These are phyloP conservation scores for Aspergillus bridgeri DNA, from an alignment of 495 filamentous ascomycete genomes.

Conservation along the genomic window DNA sequence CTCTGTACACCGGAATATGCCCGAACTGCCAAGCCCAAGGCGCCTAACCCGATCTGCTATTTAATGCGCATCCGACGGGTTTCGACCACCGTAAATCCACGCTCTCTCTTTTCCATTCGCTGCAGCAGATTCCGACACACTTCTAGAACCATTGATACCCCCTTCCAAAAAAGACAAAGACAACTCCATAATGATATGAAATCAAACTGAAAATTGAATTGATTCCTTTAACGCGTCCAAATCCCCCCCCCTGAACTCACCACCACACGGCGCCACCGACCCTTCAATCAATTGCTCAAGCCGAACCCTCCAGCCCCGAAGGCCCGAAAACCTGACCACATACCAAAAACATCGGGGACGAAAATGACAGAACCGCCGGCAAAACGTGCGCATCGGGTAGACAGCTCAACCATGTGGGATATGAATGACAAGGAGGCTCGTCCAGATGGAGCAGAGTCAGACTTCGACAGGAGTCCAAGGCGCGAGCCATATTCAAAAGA, in stretches of 20 bases:
- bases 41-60: not conserved
- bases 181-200: not conserved
- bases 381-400: conserved; percentile 51
- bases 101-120: not conserved
- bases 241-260: not conserved
- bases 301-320: not conserved
- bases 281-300: not conserved
- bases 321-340: not conserved
- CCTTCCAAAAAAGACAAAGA: not conserved
- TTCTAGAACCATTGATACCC: not conserved
- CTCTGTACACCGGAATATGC: no score
- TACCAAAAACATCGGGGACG: conserved; percentile 5
- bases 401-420: conserved; percentile 55
- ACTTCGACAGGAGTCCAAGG: conserved; percentile 35
- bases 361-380: conserved; percentile 53
- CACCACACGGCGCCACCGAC: not conserved
- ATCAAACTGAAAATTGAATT: not conserved
- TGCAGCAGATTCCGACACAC: not conserved
- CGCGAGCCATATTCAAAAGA: conserved; percentile 29
- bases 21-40: not conserved
- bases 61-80: not conserved
- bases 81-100: not conserved
- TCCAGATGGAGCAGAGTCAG: conserved; percentile 29
- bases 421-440: conserved; percentile 33
- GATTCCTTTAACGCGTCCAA: not conserved